Evolutionary conservation across 805 yeast genomes (phyloP), one percentile per base, ranked within the genome.

Genomic region (Millerago galiae): DNA sequence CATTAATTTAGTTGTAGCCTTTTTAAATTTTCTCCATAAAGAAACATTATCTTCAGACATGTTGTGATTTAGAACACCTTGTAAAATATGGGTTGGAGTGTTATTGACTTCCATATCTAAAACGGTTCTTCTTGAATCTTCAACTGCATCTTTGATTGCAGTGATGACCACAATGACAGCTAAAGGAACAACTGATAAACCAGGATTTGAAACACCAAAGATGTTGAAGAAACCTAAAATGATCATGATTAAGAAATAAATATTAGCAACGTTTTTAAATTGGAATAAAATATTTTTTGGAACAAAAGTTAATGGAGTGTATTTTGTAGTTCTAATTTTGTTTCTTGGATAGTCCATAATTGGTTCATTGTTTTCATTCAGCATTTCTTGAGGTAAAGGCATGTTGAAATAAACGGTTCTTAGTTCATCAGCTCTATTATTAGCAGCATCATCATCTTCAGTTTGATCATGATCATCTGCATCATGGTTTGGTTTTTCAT

Each of bases 301-400:
- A 26, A 93, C 50, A 57, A 91, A 91, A 8, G 88, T 70, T 36
- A 93, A 59, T 6, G 98, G 96, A 2, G 97, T 91, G 63, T 91
- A 91, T 66, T 88, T 91, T 3, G 99, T 88, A 0, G 98, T 89
- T 67, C 97, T 79, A 52, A 93, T 87, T 62, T 93, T 90, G 68
- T 91, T 91, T 33, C 43, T 37, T 24, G 43, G 44, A 24, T 40
- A 44, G 25, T 41, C 35, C 34, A 34, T 38, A 8, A 35, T 32
- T 18, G 47, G 40, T 16, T 41, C 41, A 35, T 41, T 41, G 10
- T 38, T 41, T 30, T 44, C 43, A 35, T 44, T 29, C 13, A 41
- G n/a, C 29, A 44, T 26, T 24, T 38, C 44, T n/a, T 35, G 39
- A 2, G 47, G 47, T 17, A 44, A 36, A n/a, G 44, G 42, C 44